Conservation (phyloP, 2,329 filamentous ascomycete species). For the Ophiostoma triangulosporum region DNA sequence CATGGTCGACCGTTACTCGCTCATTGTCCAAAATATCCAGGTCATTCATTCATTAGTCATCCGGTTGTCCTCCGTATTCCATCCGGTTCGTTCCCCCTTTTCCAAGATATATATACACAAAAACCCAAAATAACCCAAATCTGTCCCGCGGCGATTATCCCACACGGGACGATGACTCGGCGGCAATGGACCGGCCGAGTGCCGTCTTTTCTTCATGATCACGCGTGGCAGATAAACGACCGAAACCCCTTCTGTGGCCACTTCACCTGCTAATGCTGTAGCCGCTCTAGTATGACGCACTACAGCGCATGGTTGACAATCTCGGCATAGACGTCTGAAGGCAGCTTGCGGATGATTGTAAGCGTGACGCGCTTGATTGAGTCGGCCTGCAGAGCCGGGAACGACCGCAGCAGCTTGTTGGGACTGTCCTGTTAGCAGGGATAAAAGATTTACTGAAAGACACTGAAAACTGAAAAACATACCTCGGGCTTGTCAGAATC, state of each 20-base stretch:
- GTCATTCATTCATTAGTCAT: slow-evolving; percentile 1
- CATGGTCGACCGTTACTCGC: too few relatives aligned
- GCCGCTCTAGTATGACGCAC: too few relatives aligned
- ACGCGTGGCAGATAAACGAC: too few relatives aligned
- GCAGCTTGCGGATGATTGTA: slow-evolving; percentile 77
- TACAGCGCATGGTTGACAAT: slow-evolving; percentile 77
- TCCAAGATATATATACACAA: too few relatives aligned
- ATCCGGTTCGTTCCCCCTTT: not conserved
- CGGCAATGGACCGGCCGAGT: too few relatives aligned
- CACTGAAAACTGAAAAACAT: slow-evolving; percentile 16
- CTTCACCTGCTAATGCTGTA: not conserved
- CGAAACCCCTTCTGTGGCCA: too few relatives aligned
- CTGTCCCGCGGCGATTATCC: not conserved
- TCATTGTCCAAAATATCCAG: not conserved
- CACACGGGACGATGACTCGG: not conserved
- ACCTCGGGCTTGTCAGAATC: slow-evolving; percentile 76
- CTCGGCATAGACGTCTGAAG: slow-evolving; percentile 78
- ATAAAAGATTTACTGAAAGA: not conserved
- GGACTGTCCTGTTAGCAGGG: slow-evolving; percentile 43
- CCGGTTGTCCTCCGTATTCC: not conserved
- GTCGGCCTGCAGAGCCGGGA: slow-evolving; percentile 71
- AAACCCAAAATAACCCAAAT: too few relatives aligned
- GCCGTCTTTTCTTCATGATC: not conserved
- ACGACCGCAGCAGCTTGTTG: slow-evolving; percentile 79
- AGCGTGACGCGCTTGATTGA: slow-evolving; percentile 76